Conservation (phyloP, 2,329 filamentous ascomycete species). For the Chalaropsis ovoidea region DNA sequence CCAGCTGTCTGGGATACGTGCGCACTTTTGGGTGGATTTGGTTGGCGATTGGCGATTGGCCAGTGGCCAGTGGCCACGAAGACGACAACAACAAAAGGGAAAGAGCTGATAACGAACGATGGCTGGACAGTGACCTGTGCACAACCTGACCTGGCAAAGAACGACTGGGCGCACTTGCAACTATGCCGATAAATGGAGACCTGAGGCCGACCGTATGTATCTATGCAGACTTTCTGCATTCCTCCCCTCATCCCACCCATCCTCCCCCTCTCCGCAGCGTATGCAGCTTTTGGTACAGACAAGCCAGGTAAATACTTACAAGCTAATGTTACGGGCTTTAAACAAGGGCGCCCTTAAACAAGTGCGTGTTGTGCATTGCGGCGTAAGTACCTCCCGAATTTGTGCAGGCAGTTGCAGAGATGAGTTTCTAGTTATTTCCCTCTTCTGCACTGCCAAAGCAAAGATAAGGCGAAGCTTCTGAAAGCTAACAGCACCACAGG, state of each 20-base stretch:
- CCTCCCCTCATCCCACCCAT: not conserved
- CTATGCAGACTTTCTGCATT: not conserved
- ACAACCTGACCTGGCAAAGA: slow-evolving; percentile 8
- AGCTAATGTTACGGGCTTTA: too few relatives aligned
- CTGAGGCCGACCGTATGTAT: slow-evolving; percentile 6
- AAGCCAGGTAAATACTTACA: slow-evolving; percentile 7
- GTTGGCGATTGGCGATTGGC: not conserved
- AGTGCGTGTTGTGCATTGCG: too few relatives aligned
- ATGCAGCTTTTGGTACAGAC: not conserved
- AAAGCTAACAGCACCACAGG: not conserved
- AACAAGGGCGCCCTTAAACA: too few relatives aligned
- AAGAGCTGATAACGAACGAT: not conserved
- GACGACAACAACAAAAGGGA: not conserved
- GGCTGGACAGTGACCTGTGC: not conserved
- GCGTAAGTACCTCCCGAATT: not conserved
- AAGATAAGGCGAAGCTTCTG: not conserved
- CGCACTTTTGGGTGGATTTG: not conserved
- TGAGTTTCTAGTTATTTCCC: not conserved
- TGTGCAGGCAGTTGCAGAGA: not conserved
- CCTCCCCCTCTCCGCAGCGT: not conserved
- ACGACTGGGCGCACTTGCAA: not conserved
- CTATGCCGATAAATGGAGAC: not conserved
- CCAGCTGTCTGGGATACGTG: not conserved
- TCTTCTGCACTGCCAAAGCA: not conserved
- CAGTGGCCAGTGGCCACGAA: not conserved